Base-by-base conservation (phyloP, 495 filamentous ascomycete species). In the Immersiella caudata region DNA sequence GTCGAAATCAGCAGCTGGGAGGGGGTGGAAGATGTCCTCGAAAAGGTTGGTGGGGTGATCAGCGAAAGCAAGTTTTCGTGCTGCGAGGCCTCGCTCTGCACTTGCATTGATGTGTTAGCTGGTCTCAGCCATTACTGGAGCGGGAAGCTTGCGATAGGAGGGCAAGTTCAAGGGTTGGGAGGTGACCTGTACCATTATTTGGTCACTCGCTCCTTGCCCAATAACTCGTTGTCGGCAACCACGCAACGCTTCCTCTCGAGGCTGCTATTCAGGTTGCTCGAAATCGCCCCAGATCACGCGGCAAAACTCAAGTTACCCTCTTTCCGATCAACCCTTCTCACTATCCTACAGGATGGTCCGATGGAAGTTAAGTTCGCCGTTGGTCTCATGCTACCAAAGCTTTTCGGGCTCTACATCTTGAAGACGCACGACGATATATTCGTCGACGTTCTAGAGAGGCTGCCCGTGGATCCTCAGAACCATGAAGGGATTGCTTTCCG, bases 401-500 rank as follows among this genome's bases (percentile, higher is more conserved):
- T 97, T 29, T 98, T 97, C 75, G 84, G 85, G n/a, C 82, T 89
- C 16, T 94, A 91, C 72, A 78, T 91, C 21, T 82, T 97, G 2
- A 89, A 89, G 65, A 84, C 88, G 36, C 95, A 97, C 75, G 91
- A 96, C 57, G 83, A 83, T 7, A 89, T 97, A 18, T 89, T 96
- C 65, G 82, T 91, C 59, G 92, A 97, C 70, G 82, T 96, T 20
- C 79, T 95, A 21, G 79, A 83, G 20, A 90, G 79, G 66, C 84
- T 99, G 33, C 93, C 94, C 25, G 82, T 81, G 50, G 89, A 93
- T 63, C 81, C 81, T 21, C 85, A 88, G 54, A 90, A 87, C 83
- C 74, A 80, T 2, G 95, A 97, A 79, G 94, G 93, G 6, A 93
- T 98, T 68, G 92, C 93, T 3, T 83, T 95, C 52, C 89, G 96